Base-by-base conservation (phyloP, 2,329 filamentous ascomycete species). In the Monilinia laxa region DNA sequence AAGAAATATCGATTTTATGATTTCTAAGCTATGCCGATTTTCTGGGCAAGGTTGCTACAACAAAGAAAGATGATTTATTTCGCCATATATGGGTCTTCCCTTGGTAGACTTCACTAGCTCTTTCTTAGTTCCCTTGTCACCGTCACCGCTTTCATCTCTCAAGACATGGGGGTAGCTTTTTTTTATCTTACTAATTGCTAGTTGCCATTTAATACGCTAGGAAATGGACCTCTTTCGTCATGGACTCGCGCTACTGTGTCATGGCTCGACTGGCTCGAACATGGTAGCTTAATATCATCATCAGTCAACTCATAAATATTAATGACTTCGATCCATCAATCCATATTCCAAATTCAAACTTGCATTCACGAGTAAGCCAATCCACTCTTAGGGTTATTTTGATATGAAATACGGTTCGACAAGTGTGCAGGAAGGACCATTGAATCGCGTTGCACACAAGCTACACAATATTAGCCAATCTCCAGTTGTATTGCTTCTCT, bases 271-370 rank as follows among this genome's bases (percentile, higher is more conserved):
- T 23, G 18, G 23, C 42, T 59, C 14, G 20, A 40, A 10, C 42
- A 59, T 60, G 28, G 20, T 25, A 25, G 31, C 45, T 60, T 60
- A 60, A 38, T 60, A 60, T 51, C 45, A 40, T 60, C 45, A 60
- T 60, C 28, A 38, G n/a, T 58, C 1, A n/a, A 35, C 12, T 28
- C 16, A 7, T 47, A 38, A 10, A 2, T 9, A 7, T 47, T 38
- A 10, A 2, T 4, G 11, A 31, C 42, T 47, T 47, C 56, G 23
- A 59, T 6, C 23, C 57, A 49, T 59, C 20, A 47, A 35, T 11
- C n/a, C 10, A 20, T 38, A 38, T 38, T 5, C 11, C n/a, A 3
- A 23, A 23, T 23, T 10, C 31, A 55, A 18, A 35, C 16, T 54
- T 31, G 47, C 47, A 49, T 49, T 54, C 16, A 16, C 16, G 18